phyloP scores from a whole-genome alignment of 805 yeast species.

The Maudiozyma barnettii region DNA sequence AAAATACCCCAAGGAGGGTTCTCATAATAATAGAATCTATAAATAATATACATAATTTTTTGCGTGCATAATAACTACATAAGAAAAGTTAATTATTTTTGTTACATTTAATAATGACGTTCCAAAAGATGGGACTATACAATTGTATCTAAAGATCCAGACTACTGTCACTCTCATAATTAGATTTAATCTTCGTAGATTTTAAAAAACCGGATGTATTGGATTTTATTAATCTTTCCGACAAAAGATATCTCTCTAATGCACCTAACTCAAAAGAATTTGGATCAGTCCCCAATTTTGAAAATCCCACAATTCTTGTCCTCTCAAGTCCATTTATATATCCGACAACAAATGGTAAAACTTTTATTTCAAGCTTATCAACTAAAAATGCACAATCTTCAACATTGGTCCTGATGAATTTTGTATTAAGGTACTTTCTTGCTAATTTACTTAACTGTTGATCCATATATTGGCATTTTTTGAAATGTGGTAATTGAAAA shows the following conservation, averaged over 20 bases:
- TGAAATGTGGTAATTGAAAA: constrained; percentile 52
- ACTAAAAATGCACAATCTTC: constrained; percentile 65
- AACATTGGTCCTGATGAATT: constrained; percentile 49
- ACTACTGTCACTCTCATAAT: constrained; percentile 5
- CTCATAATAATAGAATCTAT: not conserved
- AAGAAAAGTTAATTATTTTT: not conserved
- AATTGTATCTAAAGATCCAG: constrained; percentile 6
- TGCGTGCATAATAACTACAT: not conserved
- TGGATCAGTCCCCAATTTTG: constrained; percentile 42
- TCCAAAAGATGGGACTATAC: not conserved
- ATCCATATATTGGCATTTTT: constrained; percentile 53
- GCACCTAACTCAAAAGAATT: constrained; percentile 38
- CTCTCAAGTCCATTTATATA: constrained; percentile 53
- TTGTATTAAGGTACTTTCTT: constrained; percentile 46
- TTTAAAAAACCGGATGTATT: not conserved
- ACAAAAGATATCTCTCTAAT: constrained; percentile 36
- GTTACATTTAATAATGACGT: not conserved
- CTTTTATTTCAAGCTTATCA: constrained; percentile 49
- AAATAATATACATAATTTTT: not conserved
- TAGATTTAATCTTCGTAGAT: not conserved
- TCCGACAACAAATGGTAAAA: constrained; percentile 60
- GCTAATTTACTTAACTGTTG: constrained; percentile 38
- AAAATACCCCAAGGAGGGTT: not conserved
- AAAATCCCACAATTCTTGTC: constrained; percentile 60
- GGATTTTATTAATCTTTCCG: constrained; percentile 3